A percentile compares a stretch with the other conserved stretches of the same genome.
Conservation (phyloP, 257 asterid species). For the Dorcoceras hygrometricum region DNA sequence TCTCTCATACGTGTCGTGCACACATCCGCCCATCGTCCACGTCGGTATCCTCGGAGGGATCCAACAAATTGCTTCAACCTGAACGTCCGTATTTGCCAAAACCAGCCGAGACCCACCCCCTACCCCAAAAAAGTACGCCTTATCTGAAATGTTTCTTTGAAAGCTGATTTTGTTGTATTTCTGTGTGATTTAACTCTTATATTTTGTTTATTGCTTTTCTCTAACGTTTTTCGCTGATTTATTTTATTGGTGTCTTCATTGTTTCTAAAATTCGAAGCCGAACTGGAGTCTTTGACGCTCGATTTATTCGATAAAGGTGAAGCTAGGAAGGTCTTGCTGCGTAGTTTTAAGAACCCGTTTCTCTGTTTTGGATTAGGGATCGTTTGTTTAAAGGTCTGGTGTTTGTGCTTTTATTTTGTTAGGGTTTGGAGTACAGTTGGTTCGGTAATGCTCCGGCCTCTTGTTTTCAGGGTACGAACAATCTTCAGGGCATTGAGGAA, state of each 20-base stretch:
- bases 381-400: neutral
- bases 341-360: constrained; percentile 1
- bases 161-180: neutral
- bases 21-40: constrained; percentile 34
- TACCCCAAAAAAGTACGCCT: constrained; percentile 4
- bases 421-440: constrained; percentile 30
- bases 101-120: constrained; percentile 22
- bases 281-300: neutral
- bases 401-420: constrained; percentile 15
- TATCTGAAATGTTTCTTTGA: neutral
- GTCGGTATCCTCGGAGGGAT: constrained; percentile 33
- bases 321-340: constrained; percentile 1
- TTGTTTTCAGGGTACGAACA: constrained; percentile 38
- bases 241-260: constrained; percentile 1
- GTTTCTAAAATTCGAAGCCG: constrained; percentile 28
- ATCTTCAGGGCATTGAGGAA: constrained; percentile 27
- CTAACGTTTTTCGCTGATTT: neutral
- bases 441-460: constrained; percentile 32
- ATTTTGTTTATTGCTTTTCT: too few species aligned
- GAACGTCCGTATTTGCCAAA: constrained; percentile 11
- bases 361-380: neutral
- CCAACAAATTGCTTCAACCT: constrained; percentile 15
- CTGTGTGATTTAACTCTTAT: neutral
- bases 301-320: neutral
- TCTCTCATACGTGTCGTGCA: constrained; percentile 36